Percentiles rank a stretch among this genome's conserved stretches.
phyloP scores from a whole-genome alignment of 2,329 filamentous ascomycete genomes.

The Neofusicoccum sp. region DNA sequence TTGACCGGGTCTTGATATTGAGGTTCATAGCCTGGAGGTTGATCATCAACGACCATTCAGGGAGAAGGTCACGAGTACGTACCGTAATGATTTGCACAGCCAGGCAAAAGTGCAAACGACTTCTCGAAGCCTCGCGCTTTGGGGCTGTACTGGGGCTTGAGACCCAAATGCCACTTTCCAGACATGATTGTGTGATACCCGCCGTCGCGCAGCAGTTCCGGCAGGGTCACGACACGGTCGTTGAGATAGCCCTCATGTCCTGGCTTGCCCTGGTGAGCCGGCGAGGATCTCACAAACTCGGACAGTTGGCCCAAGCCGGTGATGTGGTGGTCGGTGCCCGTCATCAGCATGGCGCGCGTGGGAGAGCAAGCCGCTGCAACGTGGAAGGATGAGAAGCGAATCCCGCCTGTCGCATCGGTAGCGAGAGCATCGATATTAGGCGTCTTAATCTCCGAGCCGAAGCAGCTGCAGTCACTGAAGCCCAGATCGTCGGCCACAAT shows the following conservation, averaged over 20 bases:
- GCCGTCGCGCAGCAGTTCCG: conserved; percentile 57
- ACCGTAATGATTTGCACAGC: conserved; percentile 57
- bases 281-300: conserved; percentile 44
- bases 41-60: no score
- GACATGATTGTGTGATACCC: conserved; percentile 62
- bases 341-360: conserved; percentile 64
- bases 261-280: conserved; percentile 56
- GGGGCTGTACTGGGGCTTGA: conserved; percentile 57
- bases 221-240: conserved; percentile 55
- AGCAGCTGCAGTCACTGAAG: conserved; percentile 59
- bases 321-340: conserved; percentile 61
- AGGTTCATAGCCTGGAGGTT: conserved; percentile 44
- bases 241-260: conserved; percentile 66
- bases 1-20: conserved; percentile 31
- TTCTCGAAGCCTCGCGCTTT: conserved; percentile 59
- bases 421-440: conserved; percentile 56
- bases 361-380: conserved; percentile 64
- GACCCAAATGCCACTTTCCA: conserved; percentile 57
- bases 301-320: conserved; percentile 54
- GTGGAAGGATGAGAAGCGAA: conserved; percentile 64
- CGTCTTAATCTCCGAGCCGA: conserved; percentile 60
- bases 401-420: conserved; percentile 39
- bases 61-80: conserved; percentile 16
- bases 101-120: conserved; percentile 60
- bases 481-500: conserved; percentile 60